Evolutionary conservation across 2,329 filamentous ascomycete species (phyloP).

Genomic region (Microdochium paspali): DNA sequence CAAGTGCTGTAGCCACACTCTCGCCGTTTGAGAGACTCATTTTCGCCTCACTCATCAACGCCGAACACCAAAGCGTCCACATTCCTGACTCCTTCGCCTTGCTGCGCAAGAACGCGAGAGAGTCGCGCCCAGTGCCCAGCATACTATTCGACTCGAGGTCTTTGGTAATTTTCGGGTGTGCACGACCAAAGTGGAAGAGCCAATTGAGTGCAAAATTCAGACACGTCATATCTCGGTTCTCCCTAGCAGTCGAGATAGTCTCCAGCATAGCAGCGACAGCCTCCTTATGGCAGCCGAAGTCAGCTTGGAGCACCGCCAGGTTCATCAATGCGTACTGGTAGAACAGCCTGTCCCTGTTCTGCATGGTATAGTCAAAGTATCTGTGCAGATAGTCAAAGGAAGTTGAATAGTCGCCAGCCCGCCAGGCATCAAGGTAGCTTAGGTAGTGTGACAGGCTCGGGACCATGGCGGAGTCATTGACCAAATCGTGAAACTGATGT

Average conservation of each 20-base stretch:
- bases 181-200: constrained; percentile 89
- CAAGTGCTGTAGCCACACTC: constrained; percentile 54
- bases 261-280: constrained; percentile 93
- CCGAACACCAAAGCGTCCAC: constrained; percentile 76
- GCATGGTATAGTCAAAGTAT: constrained; percentile 96
- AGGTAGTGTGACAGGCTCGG: constrained; percentile 72
- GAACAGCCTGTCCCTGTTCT: constrained; percentile 70
- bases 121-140: constrained; percentile 71
- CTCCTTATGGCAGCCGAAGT: constrained; percentile 86
- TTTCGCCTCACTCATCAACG: constrained; percentile 78
- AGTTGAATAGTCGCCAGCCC: constrained; percentile 78
- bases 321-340: constrained; percentile 96
- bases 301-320: constrained; percentile 83
- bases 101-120: constrained; percentile 70
- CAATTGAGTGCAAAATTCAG: constrained; percentile 93
- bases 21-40: constrained; percentile 64
- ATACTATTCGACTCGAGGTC: constrained; percentile 63
- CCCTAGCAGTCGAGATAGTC: constrained; percentile 85
- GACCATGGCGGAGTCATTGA: constrained; percentile 56
- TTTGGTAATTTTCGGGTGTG: constrained; percentile 66
- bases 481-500: constrained; percentile 57
- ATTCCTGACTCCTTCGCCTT: constrained; percentile 82
- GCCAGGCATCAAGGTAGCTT: constrained; percentile 85
- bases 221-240: constrained; percentile 86
- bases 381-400: constrained; percentile 87